Evolutionary conservation across 768 basidiomycete species (phyloP), one percentile per base, ranked within the genome.

Genomic region (Boletus pseudopeckii): DNA sequence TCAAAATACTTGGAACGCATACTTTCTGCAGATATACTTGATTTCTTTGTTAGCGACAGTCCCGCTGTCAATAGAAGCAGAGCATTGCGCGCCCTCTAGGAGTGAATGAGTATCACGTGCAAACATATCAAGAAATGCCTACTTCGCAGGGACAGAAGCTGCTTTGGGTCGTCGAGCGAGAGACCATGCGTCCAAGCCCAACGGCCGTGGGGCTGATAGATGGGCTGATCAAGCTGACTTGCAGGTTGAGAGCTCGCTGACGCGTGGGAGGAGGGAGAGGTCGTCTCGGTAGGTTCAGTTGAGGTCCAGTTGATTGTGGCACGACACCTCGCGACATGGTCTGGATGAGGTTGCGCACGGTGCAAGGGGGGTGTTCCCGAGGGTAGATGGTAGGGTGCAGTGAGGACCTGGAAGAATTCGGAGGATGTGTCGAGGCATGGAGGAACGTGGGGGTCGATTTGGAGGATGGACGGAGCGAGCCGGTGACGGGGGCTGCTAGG

Each of bases 21-120:
- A 75, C 74, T 61, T 64, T 70, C 74, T 70, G 18, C 72, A 72
- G 17, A 75, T 69, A 43, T 72, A 74, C 37, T 61, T 68, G 46
- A 74, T 60, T 32, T 63, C 61, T 18, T 59, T 61, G 45, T 60
- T 42, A 1, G 52, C 64, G 30, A 74, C 58, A 32, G 57, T 42
- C 22, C 73, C 74, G 38, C 61, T 68, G 59, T 72, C 72, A n/a
- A 74, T 62, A 18, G 67, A 73, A 14, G 72, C 72, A 28, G 66
- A 63, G 39, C 74, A 75, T 56, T 74, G 72, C 22, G 67, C 61
- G 11, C 72, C 74, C 36, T 63, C 74, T 75, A 54, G 18, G 48
- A 17, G 52, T 15, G 30, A n/a, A 53, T 62, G 37, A 60, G 47
- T 10, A 44, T 36, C 54, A 49, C 20, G 22, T 40, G 24, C 2